These are phyloP conservation scores for Trichophyton simii DNA, from an alignment of 2,329 filamentous ascomycete genomes.

Conservation along the genomic window DNA sequence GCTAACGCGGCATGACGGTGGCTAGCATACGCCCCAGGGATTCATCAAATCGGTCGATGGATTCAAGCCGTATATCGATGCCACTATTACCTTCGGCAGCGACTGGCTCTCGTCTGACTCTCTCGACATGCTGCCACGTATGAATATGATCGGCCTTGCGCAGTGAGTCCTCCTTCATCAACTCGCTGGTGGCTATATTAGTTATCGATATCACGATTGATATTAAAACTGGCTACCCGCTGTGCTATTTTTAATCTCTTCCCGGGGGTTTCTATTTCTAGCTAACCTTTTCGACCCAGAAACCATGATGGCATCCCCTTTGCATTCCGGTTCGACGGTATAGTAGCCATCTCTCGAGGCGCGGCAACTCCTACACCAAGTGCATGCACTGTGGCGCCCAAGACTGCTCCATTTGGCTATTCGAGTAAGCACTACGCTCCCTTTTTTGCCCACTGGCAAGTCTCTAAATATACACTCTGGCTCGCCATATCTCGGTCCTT, in stretches of 20 bases:
- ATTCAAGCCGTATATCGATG: conserved; percentile 6
- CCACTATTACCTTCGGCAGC: conserved; percentile 1
- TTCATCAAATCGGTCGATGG: conserved; percentile 4
- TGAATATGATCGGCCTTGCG: conserved; percentile 4
- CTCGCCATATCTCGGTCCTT: not conserved
- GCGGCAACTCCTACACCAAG: not conserved
- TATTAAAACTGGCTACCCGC: not conserved
- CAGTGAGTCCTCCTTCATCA: not conserved
- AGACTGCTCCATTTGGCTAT: not conserved
- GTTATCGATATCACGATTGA: not conserved
- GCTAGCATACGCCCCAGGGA: not conserved
- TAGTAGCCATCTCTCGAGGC: not conserved
- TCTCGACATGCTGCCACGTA: not conserved
- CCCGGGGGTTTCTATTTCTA: not conserved
- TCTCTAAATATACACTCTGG: not conserved
- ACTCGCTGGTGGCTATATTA: too few species aligned
- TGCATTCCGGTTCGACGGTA: conserved; percentile 3
- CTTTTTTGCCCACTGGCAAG: not conserved
- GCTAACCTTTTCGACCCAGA: not conserved
- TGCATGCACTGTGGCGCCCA: not conserved
- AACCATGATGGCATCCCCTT: conserved; percentile 5
- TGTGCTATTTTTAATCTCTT: not conserved
- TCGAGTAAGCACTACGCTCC: conserved; percentile 1
- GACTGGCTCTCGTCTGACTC: conserved; percentile 2
- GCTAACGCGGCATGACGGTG: not conserved